Base-by-base conservation (phyloP, 768 basidiomycete species). In the Mycena crocata region DNA sequence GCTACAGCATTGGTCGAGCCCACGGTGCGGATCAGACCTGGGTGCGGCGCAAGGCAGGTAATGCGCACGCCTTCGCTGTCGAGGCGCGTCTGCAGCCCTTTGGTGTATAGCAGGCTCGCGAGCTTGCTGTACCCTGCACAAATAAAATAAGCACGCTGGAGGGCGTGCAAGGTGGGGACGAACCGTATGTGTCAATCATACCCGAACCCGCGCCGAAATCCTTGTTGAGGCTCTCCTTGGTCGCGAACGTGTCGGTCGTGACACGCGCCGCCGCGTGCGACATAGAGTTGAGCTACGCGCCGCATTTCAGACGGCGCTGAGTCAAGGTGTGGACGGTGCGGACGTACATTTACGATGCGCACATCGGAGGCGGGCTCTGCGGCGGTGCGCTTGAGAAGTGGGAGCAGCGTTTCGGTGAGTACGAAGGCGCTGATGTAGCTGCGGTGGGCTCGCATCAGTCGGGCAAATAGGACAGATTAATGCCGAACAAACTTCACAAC, bases 361-460 rank as follows among this genome's bases (percentile, higher is more conserved):
- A 88, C 88, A 58, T 89, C 88, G 3, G 83, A 77, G 14, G 73
- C 77, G 1, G 81, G 74, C 44, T 79, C 72, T 17, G 77, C 62
- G 0, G 84, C 81, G 0, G 88, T 88, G 48, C 76, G 72, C 51
- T 78, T 75, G 48, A 89, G 58, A 13, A 88, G 65, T 2, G 88
- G 85, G 28, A 88, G 76, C 3, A 89, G 78, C 14, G 81, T 76
- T 23, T 77, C 75, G 15, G 85, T 87, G 63, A 89, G 79, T 6
- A 82, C 78, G 61, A 85, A 84, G 0, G 82, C 82, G 31, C 82
- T 79, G 54, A 89, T 74, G 54, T 82, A 80, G 42, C 88, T 89
- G 59, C 57, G n/a, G 49, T 3, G 64, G 40, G 5, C 57, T 37
- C 30, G 28, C 34, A 26, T 45, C 9, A 59, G 45, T n/a, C 7